Conservation (phyloP, 2,329 filamentous ascomycete species). For the Chaetomium sp. region DNA sequence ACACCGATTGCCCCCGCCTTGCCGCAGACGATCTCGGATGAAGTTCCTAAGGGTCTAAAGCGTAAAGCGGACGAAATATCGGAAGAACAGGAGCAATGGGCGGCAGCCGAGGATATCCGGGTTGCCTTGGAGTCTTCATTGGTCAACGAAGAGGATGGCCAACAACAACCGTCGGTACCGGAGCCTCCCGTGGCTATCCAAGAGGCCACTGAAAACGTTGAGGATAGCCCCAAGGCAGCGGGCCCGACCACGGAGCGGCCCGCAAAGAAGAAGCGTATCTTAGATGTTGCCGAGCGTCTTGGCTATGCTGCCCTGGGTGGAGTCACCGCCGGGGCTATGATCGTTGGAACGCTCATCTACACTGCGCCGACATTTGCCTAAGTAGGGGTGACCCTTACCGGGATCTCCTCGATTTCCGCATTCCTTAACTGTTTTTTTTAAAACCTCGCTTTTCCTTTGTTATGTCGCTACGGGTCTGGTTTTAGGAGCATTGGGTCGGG, state of each 20-base stretch:
- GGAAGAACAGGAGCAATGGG: slow-evolving; percentile 17
- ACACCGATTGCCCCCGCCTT: no score
- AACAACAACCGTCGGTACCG: not conserved
- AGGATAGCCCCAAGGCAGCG: not conserved
- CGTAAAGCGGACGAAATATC: slow-evolving; percentile 31
- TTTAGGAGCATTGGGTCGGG: no score
- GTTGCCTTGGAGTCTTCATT: not conserved
- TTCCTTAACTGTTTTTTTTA: no score
- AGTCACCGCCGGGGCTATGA: slow-evolving; percentile 30
- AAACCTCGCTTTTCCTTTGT: no score
- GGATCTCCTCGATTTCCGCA: not conserved
- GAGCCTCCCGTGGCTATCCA: not conserved
- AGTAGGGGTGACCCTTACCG: not conserved
- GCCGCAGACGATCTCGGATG: no score
- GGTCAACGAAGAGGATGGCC: not conserved
- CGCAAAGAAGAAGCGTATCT: slow-evolving; percentile 26
- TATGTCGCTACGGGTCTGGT: no score
- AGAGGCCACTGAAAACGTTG: not conserved
- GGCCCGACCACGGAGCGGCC: slow-evolving; percentile 13
- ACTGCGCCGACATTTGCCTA: slow-evolving; percentile 32
- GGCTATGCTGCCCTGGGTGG: slow-evolving; percentile 34
- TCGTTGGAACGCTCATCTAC: slow-evolving; percentile 34
- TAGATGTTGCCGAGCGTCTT: slow-evolving; percentile 27
- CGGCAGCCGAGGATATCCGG: no score
- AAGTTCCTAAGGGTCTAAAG: slow-evolving; percentile 18